Percentiles rank a stretch among this genome's conserved stretches.
Conservation (phyloP, 2,329 filamentous ascomycete genomes). For the Cylindrodendrum hubeiense region DNA sequence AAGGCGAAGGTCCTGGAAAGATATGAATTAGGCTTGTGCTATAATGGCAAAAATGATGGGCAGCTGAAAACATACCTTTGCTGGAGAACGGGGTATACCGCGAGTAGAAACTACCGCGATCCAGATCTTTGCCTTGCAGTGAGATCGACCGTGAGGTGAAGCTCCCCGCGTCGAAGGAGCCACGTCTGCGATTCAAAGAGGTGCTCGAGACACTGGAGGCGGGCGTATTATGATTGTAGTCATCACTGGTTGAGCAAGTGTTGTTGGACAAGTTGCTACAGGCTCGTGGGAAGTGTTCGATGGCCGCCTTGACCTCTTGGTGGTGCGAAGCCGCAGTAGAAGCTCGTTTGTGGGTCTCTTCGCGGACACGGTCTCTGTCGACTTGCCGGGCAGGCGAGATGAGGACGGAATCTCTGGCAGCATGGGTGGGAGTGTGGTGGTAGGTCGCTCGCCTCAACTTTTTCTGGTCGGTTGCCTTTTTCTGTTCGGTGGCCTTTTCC, state of each 20-base stretch:
- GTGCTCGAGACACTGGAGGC: slow-evolving; percentile 17
- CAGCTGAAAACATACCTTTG: slow-evolving; percentile 48
- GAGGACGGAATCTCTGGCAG: slow-evolving; percentile 68
- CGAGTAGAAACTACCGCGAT: slow-evolving; percentile 47
- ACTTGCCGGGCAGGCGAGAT: slow-evolving; percentile 65
- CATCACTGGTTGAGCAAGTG: slow-evolving; percentile 58
- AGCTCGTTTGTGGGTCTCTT: slow-evolving; percentile 64
- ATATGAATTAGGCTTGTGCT: slow-evolving; percentile 24
- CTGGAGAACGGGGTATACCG: slow-evolving; percentile 53
- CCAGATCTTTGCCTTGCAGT: slow-evolving; percentile 59
- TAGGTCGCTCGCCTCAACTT: slow-evolving; percentile 56
- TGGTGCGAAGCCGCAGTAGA: slow-evolving; percentile 46
- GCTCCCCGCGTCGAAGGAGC: slow-evolving; percentile 44
- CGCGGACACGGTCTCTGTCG: slow-evolving; percentile 61
- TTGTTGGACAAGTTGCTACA: slow-evolving; percentile 61
- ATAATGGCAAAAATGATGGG: slow-evolving; percentile 32
- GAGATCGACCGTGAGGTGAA: slow-evolving; percentile 43
- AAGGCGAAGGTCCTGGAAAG: slow-evolving; percentile 38
- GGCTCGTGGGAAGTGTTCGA: slow-evolving; percentile 57
- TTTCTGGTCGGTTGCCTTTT: slow-evolving; percentile 52
- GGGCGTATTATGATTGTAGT: slow-evolving; percentile 29
- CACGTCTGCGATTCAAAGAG: slow-evolving; percentile 24
- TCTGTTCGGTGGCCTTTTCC: slow-evolving; percentile 60
- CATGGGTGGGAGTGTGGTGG: slow-evolving; percentile 72
- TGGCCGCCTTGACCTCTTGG: slow-evolving; percentile 53